A percentile compares a stretch with the other conserved stretches of the same genome.
These are phyloP conservation scores for Cardamine resedifolia DNA, from an alignment of 345 rosid genomes.

Conservation along the genomic window DNA sequence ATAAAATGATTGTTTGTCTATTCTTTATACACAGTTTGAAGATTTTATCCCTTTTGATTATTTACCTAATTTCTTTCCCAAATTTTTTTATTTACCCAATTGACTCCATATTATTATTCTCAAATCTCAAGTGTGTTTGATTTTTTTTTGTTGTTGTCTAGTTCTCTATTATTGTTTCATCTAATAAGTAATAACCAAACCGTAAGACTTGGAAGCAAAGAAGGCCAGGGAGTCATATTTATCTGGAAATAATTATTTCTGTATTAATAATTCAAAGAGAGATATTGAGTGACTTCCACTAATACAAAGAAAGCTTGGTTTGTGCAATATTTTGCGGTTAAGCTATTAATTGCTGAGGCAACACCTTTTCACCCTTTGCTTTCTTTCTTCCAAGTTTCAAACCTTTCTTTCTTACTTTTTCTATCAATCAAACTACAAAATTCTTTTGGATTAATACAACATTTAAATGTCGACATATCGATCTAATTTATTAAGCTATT, in stretches of 20 bases:
- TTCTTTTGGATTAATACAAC: slow-evolving; percentile 11
- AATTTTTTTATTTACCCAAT: neutral
- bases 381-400: slow-evolving; percentile 24
- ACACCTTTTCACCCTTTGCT: slow-evolving; percentile 35
- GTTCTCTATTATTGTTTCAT: slow-evolving; percentile 10
- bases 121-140: neutral
- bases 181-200: slow-evolving; percentile 20
- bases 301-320: slow-evolving; percentile 41
- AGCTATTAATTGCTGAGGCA: slow-evolving; percentile 53
- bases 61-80: neutral
- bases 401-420: slow-evolving; percentile 23
- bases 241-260: neutral
- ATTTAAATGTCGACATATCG: neutral
- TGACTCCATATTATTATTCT: neutral
- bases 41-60: neutral
- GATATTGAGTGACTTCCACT: slow-evolving; percentile 64
- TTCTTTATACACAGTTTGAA: neutral
- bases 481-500: neutral
- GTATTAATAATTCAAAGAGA: slow-evolving; percentile 17
- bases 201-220: slow-evolving; percentile 43
- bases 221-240: slow-evolving; percentile 5
- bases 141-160: slow-evolving; percentile 18
- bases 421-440: slow-evolving; percentile 18
- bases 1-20: neutral
- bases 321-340: slow-evolving; percentile 70